phyloP scores from a whole-genome alignment of 106 monocot species.

The Gastrodia elata region DNA sequence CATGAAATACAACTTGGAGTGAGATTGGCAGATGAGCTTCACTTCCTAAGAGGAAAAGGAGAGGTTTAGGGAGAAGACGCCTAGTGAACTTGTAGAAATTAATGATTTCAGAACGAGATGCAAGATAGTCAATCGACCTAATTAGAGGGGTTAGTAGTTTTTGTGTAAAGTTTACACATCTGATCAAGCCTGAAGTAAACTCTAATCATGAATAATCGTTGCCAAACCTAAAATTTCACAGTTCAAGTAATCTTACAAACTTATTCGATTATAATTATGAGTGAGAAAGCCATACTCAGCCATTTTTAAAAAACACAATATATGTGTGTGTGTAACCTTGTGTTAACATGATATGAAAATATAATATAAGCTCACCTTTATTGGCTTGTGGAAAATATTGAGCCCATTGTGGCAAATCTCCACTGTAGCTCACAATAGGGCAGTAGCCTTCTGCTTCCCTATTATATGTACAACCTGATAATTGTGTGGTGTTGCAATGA shows the following conservation, averaged over 20 bases:
- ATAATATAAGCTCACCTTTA: slow-evolving; percentile 38
- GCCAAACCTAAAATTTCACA: too few relatives aligned
- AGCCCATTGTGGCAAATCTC: slow-evolving; percentile 91
- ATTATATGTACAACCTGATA: slow-evolving; percentile 98
- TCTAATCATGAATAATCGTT: not conserved
- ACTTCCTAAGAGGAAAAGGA: not conserved
- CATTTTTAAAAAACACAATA: not conserved
- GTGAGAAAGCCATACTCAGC: not conserved
- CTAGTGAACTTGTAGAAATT: not conserved
- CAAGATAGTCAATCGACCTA: not conserved
- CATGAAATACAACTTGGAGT: not conserved
- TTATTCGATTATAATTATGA: not conserved
- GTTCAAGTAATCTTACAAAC: too few relatives aligned
- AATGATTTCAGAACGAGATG: slow-evolving; percentile 2
- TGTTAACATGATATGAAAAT: too few relatives aligned
- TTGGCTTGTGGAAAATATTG: slow-evolving; percentile 86
- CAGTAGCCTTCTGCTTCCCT: slow-evolving; percentile 99
- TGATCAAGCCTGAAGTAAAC: not conserved
- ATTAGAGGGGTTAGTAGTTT: not conserved
- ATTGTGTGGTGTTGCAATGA: slow-evolving; percentile 84
- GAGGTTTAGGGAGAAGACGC: not conserved
- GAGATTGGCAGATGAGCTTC: not conserved
- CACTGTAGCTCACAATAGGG: slow-evolving; percentile 87
- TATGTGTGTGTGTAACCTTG: too few relatives aligned
- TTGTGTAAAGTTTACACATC: not conserved